These are phyloP conservation scores for Coemansia sp. DNA, from an alignment of 192 early-diverging fungal genomes.

Conservation along the genomic window DNA sequence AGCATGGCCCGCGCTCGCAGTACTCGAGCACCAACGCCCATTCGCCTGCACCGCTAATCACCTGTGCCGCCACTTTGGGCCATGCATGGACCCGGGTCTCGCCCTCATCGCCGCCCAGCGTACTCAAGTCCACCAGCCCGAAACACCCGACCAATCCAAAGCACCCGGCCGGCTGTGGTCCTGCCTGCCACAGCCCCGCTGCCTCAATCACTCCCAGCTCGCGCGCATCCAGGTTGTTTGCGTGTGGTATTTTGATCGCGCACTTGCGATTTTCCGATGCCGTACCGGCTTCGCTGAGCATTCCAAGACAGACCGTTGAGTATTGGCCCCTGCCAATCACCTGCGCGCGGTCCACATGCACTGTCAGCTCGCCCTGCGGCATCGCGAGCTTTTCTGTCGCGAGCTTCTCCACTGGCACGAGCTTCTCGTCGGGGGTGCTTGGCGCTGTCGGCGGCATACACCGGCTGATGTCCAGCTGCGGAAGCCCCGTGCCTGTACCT, in stretches of 20 bases:
- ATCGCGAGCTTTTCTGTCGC: too few relatives aligned
- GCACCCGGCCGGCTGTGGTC: constrained; percentile 10
- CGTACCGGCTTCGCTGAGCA: constrained; percentile 4
- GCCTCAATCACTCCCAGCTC: constrained; percentile 52
- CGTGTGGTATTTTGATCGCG: constrained; percentile 49
- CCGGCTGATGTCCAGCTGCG: constrained; percentile 39
- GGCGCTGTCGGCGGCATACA: constrained; percentile 40
- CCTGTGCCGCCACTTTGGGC: constrained; percentile 27
- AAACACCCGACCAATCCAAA: constrained; percentile 37
- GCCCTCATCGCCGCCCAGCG: constrained; percentile 10
- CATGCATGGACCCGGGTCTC: constrained; percentile 23
- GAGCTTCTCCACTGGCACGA: constrained; percentile 12
- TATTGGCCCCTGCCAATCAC: constrained; percentile 49
- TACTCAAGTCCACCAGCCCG: constrained; percentile 37
- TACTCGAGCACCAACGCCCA: constrained; percentile 60
- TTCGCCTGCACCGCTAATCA: constrained; percentile 27
- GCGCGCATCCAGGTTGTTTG: constrained; percentile 43
- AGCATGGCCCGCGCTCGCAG: constrained; percentile 57
- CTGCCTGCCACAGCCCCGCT: constrained; percentile 43
- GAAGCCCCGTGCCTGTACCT: constrained; percentile 17
- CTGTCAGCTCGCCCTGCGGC: constrained; percentile 5
- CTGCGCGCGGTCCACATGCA: constrained; percentile 28
- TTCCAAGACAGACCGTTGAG: constrained; percentile 46
- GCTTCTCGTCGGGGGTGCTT: constrained; percentile 23
- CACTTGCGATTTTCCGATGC: constrained; percentile 9